Conservation (phyloP, 441 rosid genomes). For the Rhodomyrtus psidioides region DNA sequence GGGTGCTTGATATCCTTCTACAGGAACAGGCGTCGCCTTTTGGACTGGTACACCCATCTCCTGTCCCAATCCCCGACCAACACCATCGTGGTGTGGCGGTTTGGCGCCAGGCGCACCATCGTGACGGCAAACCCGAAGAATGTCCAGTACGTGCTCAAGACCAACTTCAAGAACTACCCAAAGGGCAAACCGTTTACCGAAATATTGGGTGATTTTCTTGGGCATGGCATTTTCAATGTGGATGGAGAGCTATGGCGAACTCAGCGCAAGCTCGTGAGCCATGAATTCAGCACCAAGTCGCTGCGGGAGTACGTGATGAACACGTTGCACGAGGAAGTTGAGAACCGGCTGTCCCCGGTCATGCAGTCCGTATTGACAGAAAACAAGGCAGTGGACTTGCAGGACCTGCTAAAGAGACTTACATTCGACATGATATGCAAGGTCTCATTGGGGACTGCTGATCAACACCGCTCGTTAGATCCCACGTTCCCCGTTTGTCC, state of each 20-base stretch:
- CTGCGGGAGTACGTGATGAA: slow-evolving; percentile 25
- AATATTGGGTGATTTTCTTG: neutral
- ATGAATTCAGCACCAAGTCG: slow-evolving; percentile 38
- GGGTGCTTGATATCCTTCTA: slow-evolving; percentile 7
- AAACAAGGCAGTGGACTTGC: slow-evolving; percentile 30
- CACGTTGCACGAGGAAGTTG: slow-evolving; percentile 29
- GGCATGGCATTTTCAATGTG: neutral
- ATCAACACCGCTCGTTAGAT: slow-evolving; percentile 21
- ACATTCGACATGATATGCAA: slow-evolving; percentile 40
- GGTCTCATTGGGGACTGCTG: slow-evolving; percentile 38
- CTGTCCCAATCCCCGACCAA: neutral
- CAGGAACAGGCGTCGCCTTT: slow-evolving; percentile 16
- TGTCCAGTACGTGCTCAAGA: neutral
- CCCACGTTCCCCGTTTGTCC: slow-evolving; percentile 22
- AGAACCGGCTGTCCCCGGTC: slow-evolving; percentile 24
- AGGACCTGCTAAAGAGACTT: slow-evolving; percentile 40
- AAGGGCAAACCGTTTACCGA: neutral
- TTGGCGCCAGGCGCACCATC: neutral
- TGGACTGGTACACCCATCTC: slow-evolving; percentile 12
- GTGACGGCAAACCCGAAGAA: neutral
- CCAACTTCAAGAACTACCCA: neutral
- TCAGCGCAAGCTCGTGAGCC: slow-evolving; percentile 5
- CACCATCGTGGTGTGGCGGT: neutral
- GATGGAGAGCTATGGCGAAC: slow-evolving; percentile 10
- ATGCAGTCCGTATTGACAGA: slow-evolving; percentile 15